Base-by-base conservation (phyloP, 495 filamentous ascomycete species). In the Cercophora newfieldiana region DNA sequence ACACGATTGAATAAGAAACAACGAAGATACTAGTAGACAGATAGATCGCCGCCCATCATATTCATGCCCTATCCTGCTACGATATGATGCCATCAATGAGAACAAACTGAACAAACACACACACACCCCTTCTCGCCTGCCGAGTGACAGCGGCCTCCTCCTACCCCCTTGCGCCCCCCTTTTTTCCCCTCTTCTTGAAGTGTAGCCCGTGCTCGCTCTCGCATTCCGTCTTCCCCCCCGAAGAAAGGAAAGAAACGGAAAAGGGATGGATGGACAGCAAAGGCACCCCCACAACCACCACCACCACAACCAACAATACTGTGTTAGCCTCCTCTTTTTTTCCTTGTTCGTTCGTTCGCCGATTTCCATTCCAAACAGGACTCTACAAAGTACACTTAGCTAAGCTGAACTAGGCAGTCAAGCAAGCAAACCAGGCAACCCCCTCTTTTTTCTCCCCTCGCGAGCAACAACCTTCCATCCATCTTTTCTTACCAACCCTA, bases 231-330 rank as follows among this genome's bases (percentile, higher is more conserved):
- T 44, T 14, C 10, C 37, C 37, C 37, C 37, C 37, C 37, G 37
- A 44, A 16, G 37, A 53, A 53, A 24, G 5, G 48, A n/a, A 6
- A 51, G n/a, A 22, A 53, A 2, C n/a, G n/a, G n/a, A n/a, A n/a
- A n/a, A n/a, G n/a, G n/a, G n/a, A n/a, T n/a, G n/a, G n/a, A n/a
- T n/a, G n/a, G n/a, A n/a, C n/a, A n/a, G n/a, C n/a, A n/a, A n/a
- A n/a, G n/a, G n/a, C 50, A 53, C 50, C 50, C 50, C 25, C 50
- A 53, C 50, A 22, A 22, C 50, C 19, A 53, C 50, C 50, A 53
- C 19, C 50, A 53, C 25, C 50, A 22, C 50, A 53, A 53, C 19
- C 25, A 53, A 7, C 37, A 47, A 7, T 7, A 47, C 37, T 47
- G 37, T 18, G n/a, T n/a, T 16, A 22, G 50, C 50, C 10, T 16